Base-by-base conservation (phyloP, 805 yeast genomes). In the Kazachstania kunashirensis region DNA sequence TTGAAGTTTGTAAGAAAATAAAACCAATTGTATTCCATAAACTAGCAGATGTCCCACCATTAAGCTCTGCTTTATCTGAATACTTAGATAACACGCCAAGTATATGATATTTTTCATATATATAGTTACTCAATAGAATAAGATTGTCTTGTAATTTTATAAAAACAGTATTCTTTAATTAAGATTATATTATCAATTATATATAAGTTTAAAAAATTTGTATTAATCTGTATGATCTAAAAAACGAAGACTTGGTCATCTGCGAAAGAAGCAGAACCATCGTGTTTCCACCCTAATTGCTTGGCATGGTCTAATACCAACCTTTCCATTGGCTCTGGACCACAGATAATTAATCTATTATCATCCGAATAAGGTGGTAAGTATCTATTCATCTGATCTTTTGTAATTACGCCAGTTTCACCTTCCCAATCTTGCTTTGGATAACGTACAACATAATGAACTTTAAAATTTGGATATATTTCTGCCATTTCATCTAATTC, bases 401-500 rank as follows among this genome's bases (percentile, higher is more conserved):
- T 70, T 12, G 79, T 69, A 28, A 82, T 71, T 31, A 60, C 68
- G 6, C 94, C 92, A 13, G 56, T 60, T 14, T 68, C 66, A 5
- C 84, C 83, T 1, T 50, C 44, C 86, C 85, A 80, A 10, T 49
- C 39, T 8, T 39, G 40, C 3, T 73, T 60, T 23, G 83, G 79
- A 2, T 63, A 40, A 34, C 71, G 66, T 30, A 81, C 59, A 6
- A 79, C 68, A 52, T 82, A 80, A 41, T 71, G 70, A 12, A 79
- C 75, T 5, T 65, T 55, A 48, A 83, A 74, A 43, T 71, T 63
- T 16, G 88, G 84, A 49, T 77, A 79, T 47, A 70, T 71, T 27
- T 60, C 65, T 28, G 76, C 68, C 43, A 82, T 70, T 42, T 79
- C 84, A 50, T 83, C 88, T 30, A 83, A 61, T 58, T 83, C 94